Evolutionary conservation across 2,329 filamentous ascomycete species (phyloP).

Genomic region (Cryphonectria carpinicola): DNA sequence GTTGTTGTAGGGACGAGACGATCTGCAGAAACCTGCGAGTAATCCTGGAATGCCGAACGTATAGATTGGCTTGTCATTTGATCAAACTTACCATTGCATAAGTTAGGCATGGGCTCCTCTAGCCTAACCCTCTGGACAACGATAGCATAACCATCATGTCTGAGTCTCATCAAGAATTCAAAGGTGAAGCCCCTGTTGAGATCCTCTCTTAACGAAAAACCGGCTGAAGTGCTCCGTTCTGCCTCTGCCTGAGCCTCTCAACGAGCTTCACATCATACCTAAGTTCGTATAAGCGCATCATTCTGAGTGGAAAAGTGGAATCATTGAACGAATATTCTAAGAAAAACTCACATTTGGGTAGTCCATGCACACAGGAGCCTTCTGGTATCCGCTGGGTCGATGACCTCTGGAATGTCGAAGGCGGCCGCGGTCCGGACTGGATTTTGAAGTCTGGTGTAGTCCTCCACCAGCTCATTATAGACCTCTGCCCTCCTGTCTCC

Average conservation of each 20-base stretch:
- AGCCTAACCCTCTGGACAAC: not conserved
- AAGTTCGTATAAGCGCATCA: not conserved
- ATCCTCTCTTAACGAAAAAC: constrained; percentile 9
- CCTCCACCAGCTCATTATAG: constrained; percentile 61
- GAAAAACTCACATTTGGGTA: constrained; percentile 50
- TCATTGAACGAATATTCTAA: not conserved
- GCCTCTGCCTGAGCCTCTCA: constrained; percentile 19
- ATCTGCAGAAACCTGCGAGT: not conserved
- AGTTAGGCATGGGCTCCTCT: not conserved
- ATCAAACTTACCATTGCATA: not conserved
- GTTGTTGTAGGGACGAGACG: not conserved
- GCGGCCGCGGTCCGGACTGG: constrained; percentile 66
- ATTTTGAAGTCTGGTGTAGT: constrained; percentile 66
- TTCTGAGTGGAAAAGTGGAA: not conserved
- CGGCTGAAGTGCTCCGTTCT: constrained; percentile 15
- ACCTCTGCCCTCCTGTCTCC: constrained; percentile 53
- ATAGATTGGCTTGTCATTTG: not conserved
- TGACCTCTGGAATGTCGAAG: constrained; percentile 67
- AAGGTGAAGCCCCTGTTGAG: not conserved
- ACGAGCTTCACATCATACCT: constrained; percentile 23
- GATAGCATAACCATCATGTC: not conserved
- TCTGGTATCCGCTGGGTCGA: constrained; percentile 64
- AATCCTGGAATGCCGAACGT: not conserved
- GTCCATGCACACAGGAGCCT: constrained; percentile 59
- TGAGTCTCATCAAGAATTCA: not conserved